Evolutionary conservation across 768 basidiomycete species (phyloP).

Genomic region (Naganishia friedmannii): DNA sequence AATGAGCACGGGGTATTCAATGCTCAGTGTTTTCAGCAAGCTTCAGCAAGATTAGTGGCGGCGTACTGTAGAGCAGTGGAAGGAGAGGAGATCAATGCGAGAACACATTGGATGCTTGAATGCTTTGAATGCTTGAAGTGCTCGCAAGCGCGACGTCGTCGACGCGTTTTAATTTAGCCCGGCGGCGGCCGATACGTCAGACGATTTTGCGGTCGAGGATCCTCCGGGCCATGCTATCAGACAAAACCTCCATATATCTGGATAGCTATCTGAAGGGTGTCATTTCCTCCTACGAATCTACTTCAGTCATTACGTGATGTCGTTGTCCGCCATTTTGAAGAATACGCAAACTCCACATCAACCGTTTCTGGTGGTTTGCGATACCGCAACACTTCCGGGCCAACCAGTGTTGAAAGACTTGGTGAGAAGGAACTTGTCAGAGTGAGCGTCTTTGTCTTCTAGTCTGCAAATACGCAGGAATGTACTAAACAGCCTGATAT

Average conservation of each 20-base stretch:
- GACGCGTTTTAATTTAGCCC: slow-evolving; percentile 1
- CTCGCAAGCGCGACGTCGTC: too few relatives aligned
- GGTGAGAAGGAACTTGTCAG: slow-evolving; percentile 32
- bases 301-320: background rate
- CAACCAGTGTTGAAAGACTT: slow-evolving; percentile 42
- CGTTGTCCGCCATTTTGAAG: slow-evolving; percentile 30
- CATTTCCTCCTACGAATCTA: too few relatives aligned
- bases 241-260: too few relatives aligned
- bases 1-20: background rate
- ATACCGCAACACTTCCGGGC: slow-evolving; percentile 41
- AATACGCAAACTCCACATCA: slow-evolving; percentile 47
- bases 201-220: background rate
- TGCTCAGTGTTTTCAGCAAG: background rate
- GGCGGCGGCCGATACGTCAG: slow-evolving; percentile 3
- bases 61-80: too few relatives aligned
- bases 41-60: too few relatives aligned
- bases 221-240: too few relatives aligned
- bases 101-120: background rate
- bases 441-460: background rate
- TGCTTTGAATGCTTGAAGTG: background rate
- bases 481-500: background rate
- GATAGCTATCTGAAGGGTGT: too few relatives aligned
- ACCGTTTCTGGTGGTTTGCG: slow-evolving; percentile 42
- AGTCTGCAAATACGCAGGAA: background rate
- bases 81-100: background rate